Evolutionary conservation across 1,284 basidiomycete genomes (phyloP), one percentile per base, ranked within the genome.

Genomic region (Chiua sp.): DNA sequence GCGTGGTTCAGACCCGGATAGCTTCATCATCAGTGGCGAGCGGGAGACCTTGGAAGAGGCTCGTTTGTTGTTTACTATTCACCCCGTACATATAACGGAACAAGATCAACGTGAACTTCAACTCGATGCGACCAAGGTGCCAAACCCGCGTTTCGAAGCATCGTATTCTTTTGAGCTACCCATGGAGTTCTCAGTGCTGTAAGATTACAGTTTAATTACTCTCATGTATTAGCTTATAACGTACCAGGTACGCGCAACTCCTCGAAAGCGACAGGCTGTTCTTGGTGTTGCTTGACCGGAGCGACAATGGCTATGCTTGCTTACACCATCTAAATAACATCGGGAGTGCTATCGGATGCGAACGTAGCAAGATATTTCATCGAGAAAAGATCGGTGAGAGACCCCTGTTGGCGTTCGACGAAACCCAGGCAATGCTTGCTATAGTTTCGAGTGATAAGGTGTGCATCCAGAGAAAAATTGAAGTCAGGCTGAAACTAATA

Each of bases 381-480:
- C 30, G 30, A 32, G 30, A 32, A 51, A 82, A 80, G 62, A 75
- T 83, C 18, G 85, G 82, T 0, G 64, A 72, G 11, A 69, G 79
- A 11, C 74, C 78, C 47, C 28, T 81, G 7, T 56, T 85, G 22
- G 75, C 83, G 0, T 85, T 78, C 51, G 82, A 87, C 50, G 85
- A 87, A 65, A 68, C 70, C 3, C 80, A 79, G 57, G 73, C 78
- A 0, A 78, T 79, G 70, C 72, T 87, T 39, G 77, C 75, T 5
- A 53, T 87, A 4, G 79, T 81, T 55, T 73, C 75, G 4, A 64
- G 73, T 0, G 73, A 75, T 0, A 80, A 79, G 70, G 83, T 84
- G 49, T 11, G 70, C 47, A 30, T 10, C 47, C 20, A 18, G 12
- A n/a, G 7, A 26, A 53, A 10, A 32, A 32, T 12, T 4, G 33